These are phyloP conservation scores for Saturnispora dispora DNA, from an alignment of 805 yeast species.

Conservation along the genomic window DNA sequence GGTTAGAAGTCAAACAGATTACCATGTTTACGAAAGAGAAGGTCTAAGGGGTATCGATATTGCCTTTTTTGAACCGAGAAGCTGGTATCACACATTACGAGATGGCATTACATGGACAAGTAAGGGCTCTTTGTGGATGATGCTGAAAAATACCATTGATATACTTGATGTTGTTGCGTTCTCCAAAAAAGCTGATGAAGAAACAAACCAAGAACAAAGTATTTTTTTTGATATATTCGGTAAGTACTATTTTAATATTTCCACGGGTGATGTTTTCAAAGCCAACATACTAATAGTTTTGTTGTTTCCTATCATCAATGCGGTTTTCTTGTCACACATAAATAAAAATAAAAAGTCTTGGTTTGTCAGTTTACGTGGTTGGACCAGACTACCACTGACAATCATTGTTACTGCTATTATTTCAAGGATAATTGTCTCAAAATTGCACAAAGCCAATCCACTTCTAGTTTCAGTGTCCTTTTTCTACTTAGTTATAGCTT, in stretches of 20 bases:
- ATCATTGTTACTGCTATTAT: constrained; percentile 35
- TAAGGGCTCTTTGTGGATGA: constrained; percentile 71
- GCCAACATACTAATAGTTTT: constrained; percentile 45
- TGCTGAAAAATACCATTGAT: constrained; percentile 66
- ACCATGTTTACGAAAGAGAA: constrained; percentile 52
- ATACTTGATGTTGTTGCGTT: constrained; percentile 39
- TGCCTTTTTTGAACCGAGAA: constrained; percentile 81
- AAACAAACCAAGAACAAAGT: constrained; percentile 30
- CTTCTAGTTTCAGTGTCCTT: constrained; percentile 43
- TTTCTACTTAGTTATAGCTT: constrained; percentile 39
- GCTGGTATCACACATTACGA: constrained; percentile 68
- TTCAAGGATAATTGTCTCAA: constrained; percentile 29
- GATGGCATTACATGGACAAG: constrained; percentile 62
- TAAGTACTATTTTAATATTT: constrained; percentile 40
- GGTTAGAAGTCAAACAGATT: constrained; percentile 79
- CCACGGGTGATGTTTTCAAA: constrained; percentile 41
- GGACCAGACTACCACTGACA: constrained; percentile 54
- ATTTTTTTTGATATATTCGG: constrained; percentile 62
- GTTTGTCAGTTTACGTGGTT: constrained; percentile 36
- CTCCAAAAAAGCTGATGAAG: constrained; percentile 21
- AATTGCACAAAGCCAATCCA: constrained; percentile 38
- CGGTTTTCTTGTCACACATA: constrained; percentile 39
- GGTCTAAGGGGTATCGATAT: constrained; percentile 83
- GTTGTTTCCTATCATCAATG: constrained; percentile 44
- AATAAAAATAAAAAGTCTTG: constrained; percentile 36